Conservation (phyloP, 371 early-diverging fungal genomes). For the Mortierella sp. region DNA sequence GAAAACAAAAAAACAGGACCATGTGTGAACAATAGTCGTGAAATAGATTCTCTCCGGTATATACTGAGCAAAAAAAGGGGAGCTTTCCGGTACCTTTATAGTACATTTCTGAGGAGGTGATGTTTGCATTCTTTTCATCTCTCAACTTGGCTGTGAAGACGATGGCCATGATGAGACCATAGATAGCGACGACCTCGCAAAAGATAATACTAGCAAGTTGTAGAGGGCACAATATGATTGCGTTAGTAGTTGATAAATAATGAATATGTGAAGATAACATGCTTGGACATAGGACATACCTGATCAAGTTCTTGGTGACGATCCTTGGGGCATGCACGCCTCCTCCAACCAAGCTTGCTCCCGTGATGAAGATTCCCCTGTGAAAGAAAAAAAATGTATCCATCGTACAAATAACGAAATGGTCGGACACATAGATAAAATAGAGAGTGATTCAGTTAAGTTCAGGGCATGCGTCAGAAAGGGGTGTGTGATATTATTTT, state of each 20-base stretch:
- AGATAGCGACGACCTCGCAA: constrained; percentile 99
- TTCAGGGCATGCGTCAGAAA: no score
- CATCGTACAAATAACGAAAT: no score
- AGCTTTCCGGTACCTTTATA: constrained; percentile 55
- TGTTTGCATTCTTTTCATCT: constrained; percentile 55
- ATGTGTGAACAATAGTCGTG: constrained; percentile 1
- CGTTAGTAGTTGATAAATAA: not conserved
- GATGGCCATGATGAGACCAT: constrained; percentile 98
- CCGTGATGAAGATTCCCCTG: constrained; percentile 96
- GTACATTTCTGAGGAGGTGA: constrained; percentile 57
- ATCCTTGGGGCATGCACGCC: constrained; percentile 95
- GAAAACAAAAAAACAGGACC: not conserved
- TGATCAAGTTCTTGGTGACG: constrained; percentile 95
- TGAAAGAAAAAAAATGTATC: no score
- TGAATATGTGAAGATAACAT: not conserved
- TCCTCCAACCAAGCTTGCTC: constrained; percentile 90
- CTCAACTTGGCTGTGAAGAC: constrained; percentile 90
- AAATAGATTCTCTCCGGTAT: not conserved
- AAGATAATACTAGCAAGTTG: constrained; percentile 84
- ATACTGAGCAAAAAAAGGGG: not conserved
- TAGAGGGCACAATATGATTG: not conserved
- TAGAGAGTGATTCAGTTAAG: no score
- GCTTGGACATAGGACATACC: constrained; percentile 58
- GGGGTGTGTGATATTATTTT: no score
- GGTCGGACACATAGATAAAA: no score